Conservation (phyloP, 768 basidiomycete species). For the Kondoa subrosea region DNA sequence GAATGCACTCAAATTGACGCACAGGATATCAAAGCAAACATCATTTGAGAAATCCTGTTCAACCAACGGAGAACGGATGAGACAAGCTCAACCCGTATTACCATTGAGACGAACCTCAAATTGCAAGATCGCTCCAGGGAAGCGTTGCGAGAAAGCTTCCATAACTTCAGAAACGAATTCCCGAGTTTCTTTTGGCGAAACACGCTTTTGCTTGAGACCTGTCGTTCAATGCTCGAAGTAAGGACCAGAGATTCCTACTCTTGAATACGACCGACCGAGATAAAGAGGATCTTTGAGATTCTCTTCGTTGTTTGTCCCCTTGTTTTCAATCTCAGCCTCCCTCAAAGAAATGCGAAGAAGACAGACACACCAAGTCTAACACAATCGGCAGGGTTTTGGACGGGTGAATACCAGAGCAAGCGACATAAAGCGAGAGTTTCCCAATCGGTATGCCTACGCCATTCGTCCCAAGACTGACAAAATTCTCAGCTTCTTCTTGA, state of each 20-base stretch:
- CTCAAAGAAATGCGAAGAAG: not conserved
- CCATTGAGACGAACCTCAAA: constrained; percentile 37
- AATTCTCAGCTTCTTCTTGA: not conserved
- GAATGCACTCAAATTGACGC: constrained; percentile 35
- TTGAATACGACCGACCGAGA: constrained; percentile 36
- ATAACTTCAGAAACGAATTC: constrained; percentile 91
- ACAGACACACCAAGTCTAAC: not conserved
- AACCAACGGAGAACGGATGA: not conserved
- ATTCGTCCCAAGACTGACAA: not conserved
- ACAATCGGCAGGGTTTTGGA: constrained; percentile 53
- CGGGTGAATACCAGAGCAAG: constrained; percentile 8
- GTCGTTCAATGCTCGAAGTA: not conserved
- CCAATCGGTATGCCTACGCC: constrained; percentile 51
- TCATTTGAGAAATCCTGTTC: constrained; percentile 5
- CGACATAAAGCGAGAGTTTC: constrained; percentile 52
- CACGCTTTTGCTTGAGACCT: constrained; percentile 51
- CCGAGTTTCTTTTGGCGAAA: constrained; percentile 42
- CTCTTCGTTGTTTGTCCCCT: constrained; percentile 69
- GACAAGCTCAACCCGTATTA: not conserved
- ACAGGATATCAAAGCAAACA: constrained; percentile 5
- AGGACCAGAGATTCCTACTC: not conserved
- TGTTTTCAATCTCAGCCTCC: constrained; percentile 40
- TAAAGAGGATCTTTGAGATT: constrained; percentile 76
- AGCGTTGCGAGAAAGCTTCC: constrained; percentile 53
- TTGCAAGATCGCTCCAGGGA: constrained; percentile 69